These are phyloP conservation scores for Suhomyces sp. DNA, from an alignment of 805 yeast genomes.

Conservation along the genomic window DNA sequence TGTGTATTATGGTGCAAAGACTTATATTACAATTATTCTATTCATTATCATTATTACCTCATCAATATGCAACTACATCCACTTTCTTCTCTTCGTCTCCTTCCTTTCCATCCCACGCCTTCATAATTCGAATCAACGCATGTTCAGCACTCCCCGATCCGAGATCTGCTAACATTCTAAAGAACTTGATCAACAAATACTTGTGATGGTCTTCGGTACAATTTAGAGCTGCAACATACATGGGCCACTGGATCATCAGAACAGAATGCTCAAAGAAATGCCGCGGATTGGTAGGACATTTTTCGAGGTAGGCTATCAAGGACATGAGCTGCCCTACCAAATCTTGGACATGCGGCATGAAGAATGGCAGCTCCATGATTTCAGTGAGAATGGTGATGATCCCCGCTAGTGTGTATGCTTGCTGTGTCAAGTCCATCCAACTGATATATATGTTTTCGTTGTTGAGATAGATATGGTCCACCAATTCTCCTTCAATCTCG, in stretches of 20 bases:
- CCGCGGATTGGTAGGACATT: slow-evolving; percentile 15
- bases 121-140: slow-evolving; percentile 25
- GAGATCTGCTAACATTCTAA: slow-evolving; percentile 34
- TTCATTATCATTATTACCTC: background rate
- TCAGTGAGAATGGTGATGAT: slow-evolving; percentile 32
- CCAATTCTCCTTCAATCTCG: slow-evolving; percentile 20
- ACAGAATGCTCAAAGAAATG: slow-evolving; percentile 28
- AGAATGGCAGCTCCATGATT: slow-evolving; percentile 29
- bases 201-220: slow-evolving; percentile 36
- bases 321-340: slow-evolving; percentile 27
- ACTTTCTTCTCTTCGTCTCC: slow-evolving; percentile 19
- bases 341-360: slow-evolving; percentile 32
- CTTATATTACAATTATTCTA: background rate
- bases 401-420: slow-evolving; percentile 39
- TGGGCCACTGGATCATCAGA: slow-evolving; percentile 56
- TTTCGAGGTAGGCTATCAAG: slow-evolving; percentile 20
- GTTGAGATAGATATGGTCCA: slow-evolving; percentile 9
- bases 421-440: slow-evolving; percentile 59
- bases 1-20: too few relatives aligned
- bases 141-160: slow-evolving; percentile 54
- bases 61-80: slow-evolving; percentile 37
- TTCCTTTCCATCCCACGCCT: slow-evolving; percentile 26
- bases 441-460: slow-evolving; percentile 22
- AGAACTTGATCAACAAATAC: slow-evolving; percentile 37
- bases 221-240: slow-evolving; percentile 49